A percentile compares a stretch with the other conserved stretches of the same genome.
These are phyloP conservation scores for Aspergillus sp. DNA, from an alignment of 2,329 filamentous ascomycete genomes.

Conservation along the genomic window DNA sequence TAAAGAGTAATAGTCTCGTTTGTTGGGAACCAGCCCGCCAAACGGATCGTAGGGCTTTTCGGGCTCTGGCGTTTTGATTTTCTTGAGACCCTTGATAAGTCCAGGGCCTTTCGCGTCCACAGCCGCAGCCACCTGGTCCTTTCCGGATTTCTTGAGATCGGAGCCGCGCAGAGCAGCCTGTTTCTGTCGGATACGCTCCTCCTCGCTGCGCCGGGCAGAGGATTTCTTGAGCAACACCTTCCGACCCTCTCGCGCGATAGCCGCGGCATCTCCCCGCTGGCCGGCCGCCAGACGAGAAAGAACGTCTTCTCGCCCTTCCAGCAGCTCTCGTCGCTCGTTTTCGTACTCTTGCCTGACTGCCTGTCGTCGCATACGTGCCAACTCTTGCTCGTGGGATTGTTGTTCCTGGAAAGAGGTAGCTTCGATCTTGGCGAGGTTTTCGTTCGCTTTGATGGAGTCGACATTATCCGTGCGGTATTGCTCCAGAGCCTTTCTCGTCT, in stretches of 20 bases:
- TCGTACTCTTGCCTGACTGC: conserved; percentile 68
- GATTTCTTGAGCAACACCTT: conserved; percentile 71
- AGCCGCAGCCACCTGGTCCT: conserved; percentile 19
- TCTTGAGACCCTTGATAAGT: conserved; percentile 78
- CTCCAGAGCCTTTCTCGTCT: conserved; percentile 59
- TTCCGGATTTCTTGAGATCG: conserved; percentile 30
- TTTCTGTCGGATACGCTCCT: conserved; percentile 48
- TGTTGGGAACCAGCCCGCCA: conserved; percentile 64
- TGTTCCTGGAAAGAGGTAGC: conserved; percentile 46
- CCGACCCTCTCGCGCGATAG: conserved; percentile 53
- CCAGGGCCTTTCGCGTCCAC: conserved; percentile 34
- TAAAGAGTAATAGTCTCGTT: conserved; percentile 68
- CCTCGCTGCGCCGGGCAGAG: conserved; percentile 58
- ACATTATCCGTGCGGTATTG: conserved; percentile 73
- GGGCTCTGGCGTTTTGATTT: conserved; percentile 57
- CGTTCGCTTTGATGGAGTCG: conserved; percentile 55
- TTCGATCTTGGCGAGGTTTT: conserved; percentile 49
- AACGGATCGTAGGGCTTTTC: conserved; percentile 87
- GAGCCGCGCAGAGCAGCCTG: conserved; percentile 40
- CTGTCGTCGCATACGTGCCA: conserved; percentile 61
- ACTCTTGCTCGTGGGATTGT: conserved; percentile 63
- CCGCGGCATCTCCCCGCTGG: conserved; percentile 58
- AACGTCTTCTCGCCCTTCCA: conserved; percentile 65
- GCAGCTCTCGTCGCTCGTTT: conserved; percentile 64
- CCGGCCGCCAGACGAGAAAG: conserved; percentile 68